phyloP scores from a whole-genome alignment of 169 alveolate genomes.

The Amoebophrya sp. region DNA sequence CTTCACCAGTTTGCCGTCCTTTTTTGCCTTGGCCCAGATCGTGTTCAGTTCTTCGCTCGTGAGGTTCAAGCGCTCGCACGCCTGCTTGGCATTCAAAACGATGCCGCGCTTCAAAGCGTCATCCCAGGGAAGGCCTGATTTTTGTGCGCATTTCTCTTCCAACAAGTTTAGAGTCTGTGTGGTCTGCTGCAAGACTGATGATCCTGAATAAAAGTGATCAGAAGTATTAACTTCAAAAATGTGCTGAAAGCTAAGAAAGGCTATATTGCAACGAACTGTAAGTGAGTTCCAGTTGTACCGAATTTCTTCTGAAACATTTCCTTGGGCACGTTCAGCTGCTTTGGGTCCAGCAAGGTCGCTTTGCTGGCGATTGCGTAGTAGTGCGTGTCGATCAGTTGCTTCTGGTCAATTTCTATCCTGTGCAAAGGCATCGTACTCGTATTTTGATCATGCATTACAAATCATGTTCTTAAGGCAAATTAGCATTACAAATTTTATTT shows the following conservation, averaged over 20 bases:
- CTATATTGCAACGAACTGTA: no score
- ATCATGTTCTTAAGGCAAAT: background rate
- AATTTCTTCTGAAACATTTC: constrained; percentile 28
- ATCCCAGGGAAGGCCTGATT: constrained; percentile 18
- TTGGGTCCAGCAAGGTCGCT: constrained; percentile 30
- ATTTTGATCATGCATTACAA: no score
- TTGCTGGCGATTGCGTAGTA: constrained; percentile 37
- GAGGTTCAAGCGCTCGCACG: background rate
- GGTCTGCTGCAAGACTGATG: background rate
- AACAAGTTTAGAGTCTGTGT: no score
- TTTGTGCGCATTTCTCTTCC: no score
- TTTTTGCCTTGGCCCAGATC: constrained; percentile 1
- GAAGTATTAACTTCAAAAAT: no score
- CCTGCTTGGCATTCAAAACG: constrained; percentile 30
- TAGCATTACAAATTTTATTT: no score
- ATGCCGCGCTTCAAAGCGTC: constrained; percentile 23
- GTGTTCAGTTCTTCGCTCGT: background rate
- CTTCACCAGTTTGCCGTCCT: constrained; percentile 15
- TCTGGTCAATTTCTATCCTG: constrained; percentile 19
- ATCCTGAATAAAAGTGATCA: background rate
- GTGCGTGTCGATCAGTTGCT: constrained; percentile 31
- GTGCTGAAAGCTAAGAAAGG: no score
- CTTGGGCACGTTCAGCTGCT: background rate
- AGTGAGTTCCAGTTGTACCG: background rate
- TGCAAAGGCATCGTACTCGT: no score